phyloP scores from a whole-genome alignment of 1,284 basidiomycete genomes.

The Jaminaea rosea region DNA sequence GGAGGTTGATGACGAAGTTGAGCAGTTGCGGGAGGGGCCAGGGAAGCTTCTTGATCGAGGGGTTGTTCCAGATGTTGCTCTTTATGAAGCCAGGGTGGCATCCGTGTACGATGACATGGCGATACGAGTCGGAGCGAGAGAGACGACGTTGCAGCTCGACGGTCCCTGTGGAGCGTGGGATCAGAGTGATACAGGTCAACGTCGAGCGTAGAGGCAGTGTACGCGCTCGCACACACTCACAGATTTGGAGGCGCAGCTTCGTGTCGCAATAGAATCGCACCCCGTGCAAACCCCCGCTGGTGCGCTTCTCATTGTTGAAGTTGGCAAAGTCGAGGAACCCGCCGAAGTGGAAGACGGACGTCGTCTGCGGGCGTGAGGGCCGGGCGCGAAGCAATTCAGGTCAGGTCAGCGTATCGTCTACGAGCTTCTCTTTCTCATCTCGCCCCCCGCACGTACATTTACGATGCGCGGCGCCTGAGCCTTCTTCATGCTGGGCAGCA shows the following conservation, averaged over 20 bases:
- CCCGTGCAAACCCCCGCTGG: constrained; percentile 13
- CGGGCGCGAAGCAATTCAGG: not conserved
- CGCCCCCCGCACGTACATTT: no score
- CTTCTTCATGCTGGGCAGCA: constrained; percentile 22
- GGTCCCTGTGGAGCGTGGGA: constrained; percentile 31
- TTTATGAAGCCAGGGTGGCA: constrained; percentile 31
- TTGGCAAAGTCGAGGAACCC: constrained; percentile 28
- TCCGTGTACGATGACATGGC: constrained; percentile 29
- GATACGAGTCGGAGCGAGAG: constrained; percentile 18
- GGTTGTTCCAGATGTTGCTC: constrained; percentile 23
- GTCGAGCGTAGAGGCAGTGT: not conserved
- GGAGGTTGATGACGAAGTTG: not conserved
- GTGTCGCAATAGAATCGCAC: constrained; percentile 29
- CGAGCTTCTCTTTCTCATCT: no score
- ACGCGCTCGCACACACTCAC: not conserved
- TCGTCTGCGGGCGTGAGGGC: not conserved
- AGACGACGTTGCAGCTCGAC: constrained; percentile 31
- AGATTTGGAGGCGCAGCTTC: constrained; percentile 7
- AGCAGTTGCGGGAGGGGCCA: constrained; percentile 4
- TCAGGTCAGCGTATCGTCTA: constrained; percentile 15
- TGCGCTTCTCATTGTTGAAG: constrained; percentile 27
- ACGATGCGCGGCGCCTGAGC: constrained; percentile 21
- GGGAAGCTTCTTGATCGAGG: not conserved
- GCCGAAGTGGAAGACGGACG: constrained; percentile 27
- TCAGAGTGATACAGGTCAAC: not conserved